A percentile compares a stretch with the other conserved stretches of the same genome.
phyloP scores from a whole-genome alignment of 176 grass and related monocot species.

The Phoenix roebelenii region DNA sequence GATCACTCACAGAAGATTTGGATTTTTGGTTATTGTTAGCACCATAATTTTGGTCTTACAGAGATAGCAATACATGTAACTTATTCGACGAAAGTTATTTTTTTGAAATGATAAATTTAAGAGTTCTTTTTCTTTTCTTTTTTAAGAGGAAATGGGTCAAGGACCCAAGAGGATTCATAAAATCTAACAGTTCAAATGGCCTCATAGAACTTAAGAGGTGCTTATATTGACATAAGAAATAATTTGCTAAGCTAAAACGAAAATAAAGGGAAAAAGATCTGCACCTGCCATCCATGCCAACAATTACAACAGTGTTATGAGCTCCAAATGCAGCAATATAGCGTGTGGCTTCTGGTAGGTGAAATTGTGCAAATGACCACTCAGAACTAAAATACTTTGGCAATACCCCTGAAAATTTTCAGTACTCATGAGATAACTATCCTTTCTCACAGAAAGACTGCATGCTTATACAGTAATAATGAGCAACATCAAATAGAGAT shows the following conservation, averaged over 20 bases:
- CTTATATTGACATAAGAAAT: too few relatives aligned
- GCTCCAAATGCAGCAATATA: slow-evolving; percentile 85
- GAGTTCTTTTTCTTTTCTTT: too few relatives aligned
- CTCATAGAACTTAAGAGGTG: slow-evolving; percentile 8
- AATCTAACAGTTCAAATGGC: too few relatives aligned
- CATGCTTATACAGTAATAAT: not conserved
- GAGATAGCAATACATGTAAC: too few relatives aligned
- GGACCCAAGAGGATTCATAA: too few relatives aligned
- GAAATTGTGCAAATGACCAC: slow-evolving; percentile 95
- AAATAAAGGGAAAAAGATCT: not conserved
- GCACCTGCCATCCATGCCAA: slow-evolving; percentile 97
- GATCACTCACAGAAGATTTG: too few relatives aligned
- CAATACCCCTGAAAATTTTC: slow-evolving; percentile 41
- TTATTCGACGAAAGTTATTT: too few relatives aligned
- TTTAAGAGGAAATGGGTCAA: too few relatives aligned
- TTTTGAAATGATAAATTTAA: too few relatives aligned
- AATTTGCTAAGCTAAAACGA: not conserved
- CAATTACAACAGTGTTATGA: slow-evolving; percentile 71
- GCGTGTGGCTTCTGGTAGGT: slow-evolving; percentile 79
- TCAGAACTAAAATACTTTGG: slow-evolving; percentile 94
- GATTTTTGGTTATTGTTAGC: too few relatives aligned
- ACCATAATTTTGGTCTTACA: too few relatives aligned
- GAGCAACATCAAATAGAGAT: not conserved
- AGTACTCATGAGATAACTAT: not conserved
- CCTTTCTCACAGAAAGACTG: too few relatives aligned